A percentile compares a stretch with the other conserved stretches of the same genome.
Conservation (phyloP, 306 rosid species). For the Prunus padus region DNA sequence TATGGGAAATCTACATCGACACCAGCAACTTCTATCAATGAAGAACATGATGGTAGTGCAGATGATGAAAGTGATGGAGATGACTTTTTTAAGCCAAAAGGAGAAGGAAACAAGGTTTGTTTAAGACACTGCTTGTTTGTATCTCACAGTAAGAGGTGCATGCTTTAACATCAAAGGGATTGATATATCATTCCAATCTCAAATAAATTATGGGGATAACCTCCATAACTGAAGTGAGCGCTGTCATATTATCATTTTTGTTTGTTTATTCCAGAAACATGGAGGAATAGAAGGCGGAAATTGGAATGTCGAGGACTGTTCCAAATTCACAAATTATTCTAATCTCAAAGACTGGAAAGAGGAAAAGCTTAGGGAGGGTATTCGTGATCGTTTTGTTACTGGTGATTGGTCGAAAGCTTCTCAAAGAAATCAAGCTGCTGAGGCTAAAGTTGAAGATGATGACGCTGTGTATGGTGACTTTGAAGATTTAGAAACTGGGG, state of each 20-base stretch:
- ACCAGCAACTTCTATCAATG: conserved; percentile 26
- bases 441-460: conserved; percentile 43
- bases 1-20: conserved; percentile 59
- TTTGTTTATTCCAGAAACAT: conserved; percentile 34
- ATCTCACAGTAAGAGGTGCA: background rate
- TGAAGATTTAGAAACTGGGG: conserved; percentile 92
- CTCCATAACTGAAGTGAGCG: background rate
- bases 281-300: conserved; percentile 44
- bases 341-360: conserved; percentile 48
- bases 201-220: background rate
- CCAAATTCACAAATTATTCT: conserved; percentile 51
- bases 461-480: conserved; percentile 68
- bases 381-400: conserved; percentile 79
- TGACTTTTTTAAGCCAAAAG: conserved; percentile 79
- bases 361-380: conserved; percentile 42
- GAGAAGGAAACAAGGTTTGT: conserved; percentile 70
- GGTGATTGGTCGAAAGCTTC: conserved; percentile 92
- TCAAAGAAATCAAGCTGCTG: conserved; percentile 48
- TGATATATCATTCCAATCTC: background rate
- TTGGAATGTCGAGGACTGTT: conserved; percentile 65
- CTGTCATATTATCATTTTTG: conserved; percentile 10
- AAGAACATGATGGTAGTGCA: conserved; percentile 42
- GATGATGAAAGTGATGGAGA: conserved; percentile 63
- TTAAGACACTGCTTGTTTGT: conserved; percentile 11
- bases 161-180: background rate